Conservation (phyloP, 192 early-diverging fungal species). For the Linderina pennispora region DNA sequence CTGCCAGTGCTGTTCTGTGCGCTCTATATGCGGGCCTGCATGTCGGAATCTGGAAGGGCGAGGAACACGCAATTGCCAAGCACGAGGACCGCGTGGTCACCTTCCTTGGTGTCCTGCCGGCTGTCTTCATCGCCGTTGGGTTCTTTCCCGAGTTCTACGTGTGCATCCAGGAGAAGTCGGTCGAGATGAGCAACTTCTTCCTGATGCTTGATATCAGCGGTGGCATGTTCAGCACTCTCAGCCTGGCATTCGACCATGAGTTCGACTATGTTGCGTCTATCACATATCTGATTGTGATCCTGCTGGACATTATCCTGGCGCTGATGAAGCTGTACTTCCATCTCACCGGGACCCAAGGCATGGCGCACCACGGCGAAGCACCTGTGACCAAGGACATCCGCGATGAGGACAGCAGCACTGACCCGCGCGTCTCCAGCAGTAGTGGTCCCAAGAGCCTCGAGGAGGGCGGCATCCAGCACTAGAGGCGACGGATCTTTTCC, state of each 20-base stretch:
- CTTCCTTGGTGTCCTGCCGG: conserved; percentile 38
- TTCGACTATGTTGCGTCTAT: conserved; percentile 47
- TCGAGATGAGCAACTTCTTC: conserved; percentile 46
- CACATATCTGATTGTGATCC: conserved; percentile 37
- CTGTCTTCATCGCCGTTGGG: conserved; percentile 34
- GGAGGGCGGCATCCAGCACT: too few relatives aligned
- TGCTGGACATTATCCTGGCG: conserved; percentile 33
- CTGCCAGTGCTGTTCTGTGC: conserved; percentile 12
- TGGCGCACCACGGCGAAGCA: too few relatives aligned
- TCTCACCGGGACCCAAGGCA: conserved; percentile 21
- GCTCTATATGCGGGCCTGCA: conserved; percentile 27
- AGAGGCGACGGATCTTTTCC: too few relatives aligned
- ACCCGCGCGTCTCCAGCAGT: too few relatives aligned
- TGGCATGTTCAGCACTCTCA: conserved; percentile 41
- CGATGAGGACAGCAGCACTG: too few relatives aligned
- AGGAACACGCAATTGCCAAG: conserved; percentile 12
- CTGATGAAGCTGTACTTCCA: conserved; percentile 41
- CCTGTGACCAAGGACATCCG: too few relatives aligned
- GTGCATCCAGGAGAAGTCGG: conserved; percentile 35
- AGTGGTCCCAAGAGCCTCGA: too few relatives aligned
- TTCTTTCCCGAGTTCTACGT: conserved; percentile 46
- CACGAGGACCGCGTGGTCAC: conserved; percentile 15
- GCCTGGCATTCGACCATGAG: conserved; percentile 37
- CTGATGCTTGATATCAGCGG: conserved; percentile 32
- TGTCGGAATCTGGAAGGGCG: conserved; percentile 38